A percentile compares a stretch with the other conserved stretches of the same genome.
Evolutionary conservation across 139 green algal species (phyloP).

Genomic region (Chlorella vulgaris): DNA sequence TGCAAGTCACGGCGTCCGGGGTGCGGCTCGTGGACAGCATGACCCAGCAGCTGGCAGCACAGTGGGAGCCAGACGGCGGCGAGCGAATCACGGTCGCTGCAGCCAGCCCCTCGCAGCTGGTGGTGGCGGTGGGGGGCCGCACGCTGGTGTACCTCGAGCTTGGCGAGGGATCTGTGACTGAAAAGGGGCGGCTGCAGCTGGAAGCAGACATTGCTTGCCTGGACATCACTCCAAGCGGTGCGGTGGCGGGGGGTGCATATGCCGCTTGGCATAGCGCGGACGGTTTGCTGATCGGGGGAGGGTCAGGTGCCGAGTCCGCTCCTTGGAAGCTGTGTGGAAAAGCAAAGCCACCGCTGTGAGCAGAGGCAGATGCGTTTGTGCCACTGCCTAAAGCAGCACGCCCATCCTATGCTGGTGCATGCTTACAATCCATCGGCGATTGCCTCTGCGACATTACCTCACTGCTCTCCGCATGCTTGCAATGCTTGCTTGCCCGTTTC

Average conservation of each 20-base stretch:
- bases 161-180: conserved; percentile 46
- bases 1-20: conserved; percentile 78
- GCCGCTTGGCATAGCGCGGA: neutral
- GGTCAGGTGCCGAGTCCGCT: no score
- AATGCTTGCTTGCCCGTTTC: neutral
- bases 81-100: conserved; percentile 77
- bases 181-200: conserved; percentile 60
- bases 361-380: no score
- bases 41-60: conserved; percentile 46
- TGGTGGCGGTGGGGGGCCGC: conserved; percentile 76
- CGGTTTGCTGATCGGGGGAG: neutral
- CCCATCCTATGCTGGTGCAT: no score
- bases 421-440: no score
- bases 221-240: conserved; percentile 80
- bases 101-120: conserved; percentile 75
- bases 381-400: no score
- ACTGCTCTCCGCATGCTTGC: no score
- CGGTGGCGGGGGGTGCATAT: neutral
- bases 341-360: no score
- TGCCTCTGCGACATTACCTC: no score
- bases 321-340: no score
- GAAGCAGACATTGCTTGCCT: conserved; percentile 89
- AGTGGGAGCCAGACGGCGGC: conserved; percentile 71
- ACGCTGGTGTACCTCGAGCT: conserved; percentile 79
- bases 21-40: conserved; percentile 63